phyloP scores from a whole-genome alignment of 805 yeast species.

The Monosporozyma siamensis region DNA sequence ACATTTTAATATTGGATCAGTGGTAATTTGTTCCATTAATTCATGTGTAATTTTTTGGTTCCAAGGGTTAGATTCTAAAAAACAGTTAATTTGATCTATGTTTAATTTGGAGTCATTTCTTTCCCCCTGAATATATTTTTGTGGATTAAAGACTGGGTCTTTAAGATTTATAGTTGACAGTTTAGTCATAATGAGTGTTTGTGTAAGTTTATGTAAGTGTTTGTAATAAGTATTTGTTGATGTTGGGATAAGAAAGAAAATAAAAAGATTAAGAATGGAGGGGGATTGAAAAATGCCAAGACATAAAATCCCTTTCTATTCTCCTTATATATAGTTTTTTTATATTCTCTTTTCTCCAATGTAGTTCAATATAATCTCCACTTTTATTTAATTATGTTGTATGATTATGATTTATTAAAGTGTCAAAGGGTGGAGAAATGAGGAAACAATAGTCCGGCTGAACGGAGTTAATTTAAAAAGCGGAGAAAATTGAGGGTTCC shows the following conservation, averaged over 20 bases:
- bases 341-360: neutral
- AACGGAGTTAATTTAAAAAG: too few species aligned
- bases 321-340: neutral
- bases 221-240: neutral
- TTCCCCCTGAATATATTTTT: constrained; percentile 32
- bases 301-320: too few species aligned
- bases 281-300: too few species aligned
- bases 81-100: constrained; percentile 41
- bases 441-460: neutral
- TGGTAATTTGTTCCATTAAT: constrained; percentile 49
- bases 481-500: too few species aligned
- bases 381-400: too few species aligned
- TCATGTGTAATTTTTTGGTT: constrained; percentile 39
- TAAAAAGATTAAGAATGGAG: neutral
- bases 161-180: constrained; percentile 14
- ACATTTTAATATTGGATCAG: constrained; percentile 56
- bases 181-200: constrained; percentile 22
- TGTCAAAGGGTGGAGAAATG: neutral
- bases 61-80: constrained; percentile 43
- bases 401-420: too few species aligned
- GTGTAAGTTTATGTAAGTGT: neutral
- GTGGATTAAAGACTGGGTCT: constrained; percentile 22
- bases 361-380: too few species aligned
- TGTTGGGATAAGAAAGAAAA: neutral
- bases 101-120: constrained; percentile 37